Evolutionary conservation across 2,329 filamentous ascomycete genomes (phyloP).

Genomic region (Fusarium annulatum): DNA sequence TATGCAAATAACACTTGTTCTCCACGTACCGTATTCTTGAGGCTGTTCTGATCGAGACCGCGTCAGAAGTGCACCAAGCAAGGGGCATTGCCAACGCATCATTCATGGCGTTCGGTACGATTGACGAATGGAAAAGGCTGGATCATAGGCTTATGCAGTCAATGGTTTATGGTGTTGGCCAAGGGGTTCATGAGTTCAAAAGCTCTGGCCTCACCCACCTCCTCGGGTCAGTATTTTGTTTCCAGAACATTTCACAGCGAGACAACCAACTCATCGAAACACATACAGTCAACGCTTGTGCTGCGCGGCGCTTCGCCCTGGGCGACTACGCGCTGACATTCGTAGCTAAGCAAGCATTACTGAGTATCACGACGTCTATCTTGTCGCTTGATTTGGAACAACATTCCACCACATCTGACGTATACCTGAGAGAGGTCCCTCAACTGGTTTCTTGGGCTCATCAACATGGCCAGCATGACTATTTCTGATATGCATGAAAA

Average conservation of each 20-base stretch:
- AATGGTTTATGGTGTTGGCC: neutral
- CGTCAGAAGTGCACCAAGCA: neutral
- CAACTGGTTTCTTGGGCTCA: neutral
- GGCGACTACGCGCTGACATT: neutral
- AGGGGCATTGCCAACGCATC: constrained; percentile 6
- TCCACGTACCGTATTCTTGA: neutral
- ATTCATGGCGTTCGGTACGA: neutral
- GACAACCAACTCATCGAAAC: neutral
- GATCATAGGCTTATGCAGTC: neutral
- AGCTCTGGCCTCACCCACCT: constrained; percentile 12
- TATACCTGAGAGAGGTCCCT: neutral
- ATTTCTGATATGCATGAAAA: constrained; percentile 5
- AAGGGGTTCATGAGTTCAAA: constrained; percentile 20
- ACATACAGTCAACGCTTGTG: neutral
- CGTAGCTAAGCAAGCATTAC: neutral
- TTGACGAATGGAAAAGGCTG: neutral
- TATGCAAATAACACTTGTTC: neutral
- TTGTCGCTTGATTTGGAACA: neutral
- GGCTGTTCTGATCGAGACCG: constrained; percentile 19
- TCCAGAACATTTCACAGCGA: neutral
- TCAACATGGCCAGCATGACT: neutral
- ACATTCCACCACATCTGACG: constrained; percentile 9
- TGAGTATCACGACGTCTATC: neutral
- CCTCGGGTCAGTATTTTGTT: neutral
- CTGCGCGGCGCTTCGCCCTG: neutral